Conservation (phyloP, 2,329 filamentous ascomycete genomes). For the Ceratocystis cacaofunesta region DNA sequence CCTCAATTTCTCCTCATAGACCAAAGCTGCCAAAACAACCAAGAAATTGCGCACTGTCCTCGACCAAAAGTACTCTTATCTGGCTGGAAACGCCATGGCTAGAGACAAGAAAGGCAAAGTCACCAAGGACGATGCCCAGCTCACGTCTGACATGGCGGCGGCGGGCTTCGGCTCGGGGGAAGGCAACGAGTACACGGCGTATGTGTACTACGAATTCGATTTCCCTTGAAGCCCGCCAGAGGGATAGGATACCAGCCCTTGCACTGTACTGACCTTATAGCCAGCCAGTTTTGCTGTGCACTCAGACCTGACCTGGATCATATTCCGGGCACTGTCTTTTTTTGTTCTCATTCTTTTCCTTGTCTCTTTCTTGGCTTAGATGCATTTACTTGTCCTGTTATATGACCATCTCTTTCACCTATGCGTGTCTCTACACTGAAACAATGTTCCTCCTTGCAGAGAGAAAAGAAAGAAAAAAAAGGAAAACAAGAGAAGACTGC, state of each 20-base stretch:
- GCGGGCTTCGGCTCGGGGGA: conserved; percentile 53
- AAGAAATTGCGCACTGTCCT: conserved; percentile 68
- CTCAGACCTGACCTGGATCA: background rate
- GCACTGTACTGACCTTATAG: background rate
- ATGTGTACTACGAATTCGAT: conserved; percentile 93
- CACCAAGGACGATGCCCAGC: conserved; percentile 70
- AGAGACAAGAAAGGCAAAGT: conserved; percentile 86
- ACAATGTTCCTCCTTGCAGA: background rate
- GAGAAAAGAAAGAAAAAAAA: background rate
- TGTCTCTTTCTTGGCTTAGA: conserved; percentile 2
- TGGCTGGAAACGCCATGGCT: conserved; percentile 87
- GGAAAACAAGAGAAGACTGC: background rate
- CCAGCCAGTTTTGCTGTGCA: background rate
- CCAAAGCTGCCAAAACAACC: conserved; percentile 52
- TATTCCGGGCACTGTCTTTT: background rate
- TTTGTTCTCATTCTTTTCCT: background rate
- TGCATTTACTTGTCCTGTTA: background rate
- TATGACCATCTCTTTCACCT: background rate
- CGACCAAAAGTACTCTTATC: conserved; percentile 74
- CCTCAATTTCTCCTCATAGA: background rate
- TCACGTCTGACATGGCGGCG: conserved; percentile 71
- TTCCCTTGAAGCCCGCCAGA: conserved; percentile 32
- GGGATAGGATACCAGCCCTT: background rate
- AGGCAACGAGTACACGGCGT: conserved; percentile 78
- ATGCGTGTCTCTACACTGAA: background rate